Percentiles rank a stretch among this genome's conserved stretches.
Conservation (phyloP, 345 rosid genomes). For the Lepidium aucheri region DNA sequence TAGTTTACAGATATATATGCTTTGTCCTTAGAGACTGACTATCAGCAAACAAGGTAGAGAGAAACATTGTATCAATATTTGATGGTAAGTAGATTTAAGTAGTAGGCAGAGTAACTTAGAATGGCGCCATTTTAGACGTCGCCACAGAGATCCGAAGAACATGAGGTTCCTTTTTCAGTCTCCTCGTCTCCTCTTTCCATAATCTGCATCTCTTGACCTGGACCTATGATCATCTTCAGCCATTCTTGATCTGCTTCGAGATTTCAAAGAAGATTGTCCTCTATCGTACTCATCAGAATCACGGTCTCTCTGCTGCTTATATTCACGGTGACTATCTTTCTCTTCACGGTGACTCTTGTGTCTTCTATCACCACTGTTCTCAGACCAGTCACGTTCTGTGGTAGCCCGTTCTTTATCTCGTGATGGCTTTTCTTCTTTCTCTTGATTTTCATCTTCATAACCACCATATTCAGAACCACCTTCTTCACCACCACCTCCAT, state of each 20-base stretch:
- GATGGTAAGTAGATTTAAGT: constrained; percentile 6
- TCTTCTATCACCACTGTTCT: constrained; percentile 55
- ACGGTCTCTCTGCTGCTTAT: constrained; percentile 56
- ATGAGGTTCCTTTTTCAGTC: constrained; percentile 13
- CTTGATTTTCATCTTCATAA: constrained; percentile 66
- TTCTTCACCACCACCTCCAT: constrained; percentile 80
- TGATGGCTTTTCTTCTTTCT: constrained; percentile 53
- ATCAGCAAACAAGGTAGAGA: constrained; percentile 7
- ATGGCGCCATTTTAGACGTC: not conserved
- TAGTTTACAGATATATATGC: constrained; percentile 26
- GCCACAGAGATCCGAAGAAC: not conserved
- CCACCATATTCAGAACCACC: constrained; percentile 78
- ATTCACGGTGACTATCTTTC: constrained; percentile 55
- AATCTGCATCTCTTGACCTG: constrained; percentile 66
- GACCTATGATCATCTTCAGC: constrained; percentile 63
- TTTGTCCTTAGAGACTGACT: constrained; percentile 6
- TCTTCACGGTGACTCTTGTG: constrained; percentile 61
- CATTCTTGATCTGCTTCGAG: constrained; percentile 61
- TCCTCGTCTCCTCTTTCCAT: constrained; percentile 64
- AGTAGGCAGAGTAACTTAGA: constrained; percentile 9
- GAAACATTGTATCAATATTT: constrained; percentile 21
- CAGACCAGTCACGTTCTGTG: constrained; percentile 71
- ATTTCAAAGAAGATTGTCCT: constrained; percentile 62
- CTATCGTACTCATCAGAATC: constrained; percentile 60
- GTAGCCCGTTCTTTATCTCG: constrained; percentile 52